Percentiles rank a stretch among this genome's conserved stretches.
These are phyloP conservation scores for Angophora floribunda DNA, from an alignment of 345 rosid genomes.

Conservation along the genomic window DNA sequence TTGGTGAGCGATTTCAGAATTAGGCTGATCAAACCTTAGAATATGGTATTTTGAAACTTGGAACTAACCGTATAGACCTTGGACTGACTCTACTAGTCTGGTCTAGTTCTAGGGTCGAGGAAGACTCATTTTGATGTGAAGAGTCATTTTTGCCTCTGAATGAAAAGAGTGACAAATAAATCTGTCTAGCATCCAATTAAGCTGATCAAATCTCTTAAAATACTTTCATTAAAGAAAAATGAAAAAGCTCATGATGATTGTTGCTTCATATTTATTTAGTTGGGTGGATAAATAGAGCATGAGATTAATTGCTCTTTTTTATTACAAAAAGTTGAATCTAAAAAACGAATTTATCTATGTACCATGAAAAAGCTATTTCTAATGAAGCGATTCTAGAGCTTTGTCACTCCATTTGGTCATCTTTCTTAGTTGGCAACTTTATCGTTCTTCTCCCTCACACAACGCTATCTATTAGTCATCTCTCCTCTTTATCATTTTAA, in stretches of 20 bases:
- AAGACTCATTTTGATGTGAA: no score
- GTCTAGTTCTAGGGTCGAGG: no score
- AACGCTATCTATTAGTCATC: neutral
- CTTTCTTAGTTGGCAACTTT: neutral
- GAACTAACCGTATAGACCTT: fast-evolving
- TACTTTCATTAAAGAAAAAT: neutral
- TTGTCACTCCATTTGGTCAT: neutral
- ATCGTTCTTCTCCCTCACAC: neutral
- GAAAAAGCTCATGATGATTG: neutral
- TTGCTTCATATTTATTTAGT: neutral
- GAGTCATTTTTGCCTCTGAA: neutral
- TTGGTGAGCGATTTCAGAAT: no score
- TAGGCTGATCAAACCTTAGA: no score
- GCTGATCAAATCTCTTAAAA: neutral
- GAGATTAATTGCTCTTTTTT: neutral
- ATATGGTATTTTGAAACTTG: no score
- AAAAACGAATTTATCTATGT: neutral
- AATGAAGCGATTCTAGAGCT: neutral
- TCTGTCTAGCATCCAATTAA: neutral
- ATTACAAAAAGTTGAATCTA: neutral
- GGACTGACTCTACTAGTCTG: no score
- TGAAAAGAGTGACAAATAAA: neutral
- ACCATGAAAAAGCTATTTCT: neutral
- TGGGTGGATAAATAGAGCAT: neutral
- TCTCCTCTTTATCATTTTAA: neutral